Conservation (phyloP, 2,329 filamentous ascomycete genomes). For the Phialophora expanda region DNA sequence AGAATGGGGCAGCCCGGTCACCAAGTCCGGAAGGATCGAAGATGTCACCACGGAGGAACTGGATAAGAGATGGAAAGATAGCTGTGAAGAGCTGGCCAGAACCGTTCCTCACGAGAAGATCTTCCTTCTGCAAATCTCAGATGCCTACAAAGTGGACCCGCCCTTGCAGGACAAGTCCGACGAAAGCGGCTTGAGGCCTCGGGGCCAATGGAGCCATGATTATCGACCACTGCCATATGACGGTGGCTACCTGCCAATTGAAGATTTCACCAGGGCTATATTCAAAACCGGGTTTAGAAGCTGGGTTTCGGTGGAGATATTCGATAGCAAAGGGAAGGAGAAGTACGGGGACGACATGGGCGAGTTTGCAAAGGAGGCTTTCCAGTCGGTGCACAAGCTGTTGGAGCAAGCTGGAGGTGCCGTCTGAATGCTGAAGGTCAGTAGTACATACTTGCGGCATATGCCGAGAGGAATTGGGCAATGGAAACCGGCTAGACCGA, state of each 20-base stretch:
- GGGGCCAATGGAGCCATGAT: slow-evolving; percentile 73
- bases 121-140: slow-evolving; percentile 74
- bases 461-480: not conserved
- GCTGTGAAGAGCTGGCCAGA: slow-evolving; percentile 60
- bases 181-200: slow-evolving; percentile 61
- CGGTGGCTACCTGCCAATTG: slow-evolving; percentile 72
- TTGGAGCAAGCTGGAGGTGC: slow-evolving; percentile 39
- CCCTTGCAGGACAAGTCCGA: slow-evolving; percentile 60
- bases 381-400: slow-evolving; percentile 55
- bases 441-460: not conserved
- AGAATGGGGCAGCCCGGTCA: slow-evolving; percentile 75
- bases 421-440: slow-evolving; percentile 4
- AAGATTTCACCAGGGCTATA: slow-evolving; percentile 68
- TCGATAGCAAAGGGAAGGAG: slow-evolving; percentile 64
- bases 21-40: slow-evolving; percentile 63
- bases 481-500: not conserved
- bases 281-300: slow-evolving; percentile 69
- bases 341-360: slow-evolving; percentile 58
- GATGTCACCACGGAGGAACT: slow-evolving; percentile 60
- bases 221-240: slow-evolving; percentile 72
- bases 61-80: slow-evolving; percentile 57
- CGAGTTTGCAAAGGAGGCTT: slow-evolving; percentile 58
- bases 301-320: slow-evolving; percentile 73
- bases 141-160: slow-evolving; percentile 68
- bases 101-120: slow-evolving; percentile 72